phyloP scores from a whole-genome alignment of 441 rosid species.

The Croton laevigatus region DNA sequence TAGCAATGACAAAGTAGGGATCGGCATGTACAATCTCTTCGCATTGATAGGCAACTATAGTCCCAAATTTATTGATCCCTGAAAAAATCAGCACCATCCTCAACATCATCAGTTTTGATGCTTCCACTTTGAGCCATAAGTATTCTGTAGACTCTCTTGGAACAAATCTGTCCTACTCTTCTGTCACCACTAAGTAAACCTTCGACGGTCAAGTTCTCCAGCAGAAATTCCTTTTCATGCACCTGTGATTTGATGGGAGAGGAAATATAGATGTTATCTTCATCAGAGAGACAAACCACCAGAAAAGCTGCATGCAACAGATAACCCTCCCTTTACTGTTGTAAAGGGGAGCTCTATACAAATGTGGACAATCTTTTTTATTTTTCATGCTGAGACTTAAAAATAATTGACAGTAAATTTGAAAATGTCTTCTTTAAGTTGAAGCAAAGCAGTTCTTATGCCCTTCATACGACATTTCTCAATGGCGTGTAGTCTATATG shows the following conservation, averaged over 20 bases:
- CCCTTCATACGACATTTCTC: background rate
- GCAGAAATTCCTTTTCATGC: conserved; percentile 84
- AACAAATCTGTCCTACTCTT: conserved; percentile 81
- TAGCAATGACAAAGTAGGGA: background rate
- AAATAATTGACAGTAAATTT: background rate
- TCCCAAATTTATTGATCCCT: conserved; percentile 9
- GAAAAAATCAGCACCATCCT: conserved; percentile 89
- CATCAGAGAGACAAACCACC: background rate
- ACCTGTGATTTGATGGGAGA: conserved; percentile 40
- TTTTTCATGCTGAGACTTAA: background rate
- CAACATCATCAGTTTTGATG: conserved; percentile 80
- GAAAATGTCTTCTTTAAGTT: background rate
- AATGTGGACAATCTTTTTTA: background rate
- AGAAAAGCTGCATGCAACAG: background rate
- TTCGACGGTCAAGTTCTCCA: conserved; percentile 70
- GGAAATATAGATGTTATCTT: background rate
- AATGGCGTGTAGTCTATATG: background rate
- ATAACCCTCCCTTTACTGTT: background rate
- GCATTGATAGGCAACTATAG: background rate
- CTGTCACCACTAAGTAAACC: conserved; percentile 67
- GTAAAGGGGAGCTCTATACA: background rate
- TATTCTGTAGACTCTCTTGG: conserved; percentile 81
- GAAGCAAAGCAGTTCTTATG: background rate
- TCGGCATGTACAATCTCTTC: background rate
- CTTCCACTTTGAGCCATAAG: conserved; percentile 74